phyloP scores from a whole-genome alignment of 495 filamentous ascomycete species.

The Extremus antarcticus region DNA sequence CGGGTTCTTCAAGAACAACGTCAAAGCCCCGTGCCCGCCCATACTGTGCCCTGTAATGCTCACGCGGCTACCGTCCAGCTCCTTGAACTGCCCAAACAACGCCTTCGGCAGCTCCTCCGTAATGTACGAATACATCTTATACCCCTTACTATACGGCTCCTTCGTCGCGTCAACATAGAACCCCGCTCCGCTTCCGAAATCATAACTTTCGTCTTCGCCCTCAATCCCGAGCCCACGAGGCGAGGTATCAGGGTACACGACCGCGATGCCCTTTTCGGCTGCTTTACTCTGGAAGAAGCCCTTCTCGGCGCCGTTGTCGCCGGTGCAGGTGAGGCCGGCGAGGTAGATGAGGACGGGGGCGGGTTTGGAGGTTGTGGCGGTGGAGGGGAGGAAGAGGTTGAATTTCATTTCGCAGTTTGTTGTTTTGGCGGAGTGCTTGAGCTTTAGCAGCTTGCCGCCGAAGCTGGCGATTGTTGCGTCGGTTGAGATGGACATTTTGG shows the following conservation, averaged over 20 bases:
- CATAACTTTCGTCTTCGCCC: slow-evolving; percentile 74
- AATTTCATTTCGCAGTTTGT: slow-evolving; percentile 58
- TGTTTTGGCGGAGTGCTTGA: slow-evolving; percentile 65
- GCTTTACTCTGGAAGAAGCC: slow-evolving; percentile 86
- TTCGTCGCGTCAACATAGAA: slow-evolving; percentile 91
- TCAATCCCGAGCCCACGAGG: slow-evolving; percentile 69
- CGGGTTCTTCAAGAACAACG: slow-evolving; percentile 82
- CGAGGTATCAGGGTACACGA: slow-evolving; percentile 91
- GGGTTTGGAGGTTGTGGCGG: slow-evolving; percentile 41
- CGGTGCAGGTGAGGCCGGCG: slow-evolving; percentile 87
- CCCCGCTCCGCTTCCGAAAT: slow-evolving; percentile 82
- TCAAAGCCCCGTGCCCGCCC: slow-evolving; percentile 93
- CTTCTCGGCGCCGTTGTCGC: slow-evolving; percentile 93
- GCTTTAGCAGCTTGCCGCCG: slow-evolving; percentile 89
- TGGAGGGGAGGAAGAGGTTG: slow-evolving; percentile 57
- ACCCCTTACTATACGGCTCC: slow-evolving; percentile 58
- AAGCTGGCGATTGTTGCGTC: slow-evolving; percentile 86
- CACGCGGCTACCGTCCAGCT: slow-evolving; percentile 54
- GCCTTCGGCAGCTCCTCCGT: slow-evolving; percentile 66
- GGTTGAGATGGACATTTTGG: slow-evolving; percentile 64
- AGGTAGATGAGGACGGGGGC: slow-evolving; percentile 89
- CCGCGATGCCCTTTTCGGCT: slow-evolving; percentile 63
- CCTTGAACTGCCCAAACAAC: slow-evolving; percentile 52
- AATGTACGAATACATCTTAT: slow-evolving; percentile 91
- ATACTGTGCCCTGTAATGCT: slow-evolving; percentile 88